These are phyloP conservation scores for Trichoderma lentiforme DNA, from an alignment of 2,329 filamentous ascomycete genomes.

Conservation along the genomic window DNA sequence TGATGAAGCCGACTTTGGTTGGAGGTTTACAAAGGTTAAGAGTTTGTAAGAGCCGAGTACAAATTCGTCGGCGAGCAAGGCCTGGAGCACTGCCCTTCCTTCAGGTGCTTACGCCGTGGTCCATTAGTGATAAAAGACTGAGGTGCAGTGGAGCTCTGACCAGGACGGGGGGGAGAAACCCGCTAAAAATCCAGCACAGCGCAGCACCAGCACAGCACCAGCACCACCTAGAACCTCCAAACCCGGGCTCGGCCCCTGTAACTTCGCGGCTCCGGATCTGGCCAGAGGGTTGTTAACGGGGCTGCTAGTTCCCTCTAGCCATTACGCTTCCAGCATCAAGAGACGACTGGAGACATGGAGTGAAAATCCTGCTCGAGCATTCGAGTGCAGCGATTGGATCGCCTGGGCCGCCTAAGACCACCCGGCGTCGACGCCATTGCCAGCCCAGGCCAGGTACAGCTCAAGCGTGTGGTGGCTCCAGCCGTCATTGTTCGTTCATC, in stretches of 20 bases:
- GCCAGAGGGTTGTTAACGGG: background rate
- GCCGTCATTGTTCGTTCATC: background rate
- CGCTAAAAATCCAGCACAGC: background rate
- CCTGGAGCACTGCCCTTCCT: background rate
- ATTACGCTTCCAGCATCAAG: background rate
- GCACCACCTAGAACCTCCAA: background rate
- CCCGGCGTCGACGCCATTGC: background rate
- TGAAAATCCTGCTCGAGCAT: constrained; percentile 5
- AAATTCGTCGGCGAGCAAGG: background rate
- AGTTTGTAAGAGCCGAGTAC: background rate
- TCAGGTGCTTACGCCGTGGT: background rate
- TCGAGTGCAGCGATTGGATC: constrained; percentile 1
- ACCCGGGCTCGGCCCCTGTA: background rate
- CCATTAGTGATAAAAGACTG: background rate
- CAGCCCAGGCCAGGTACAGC: background rate
- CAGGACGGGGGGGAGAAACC: background rate
- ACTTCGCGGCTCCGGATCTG: background rate
- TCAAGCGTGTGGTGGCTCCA: background rate
- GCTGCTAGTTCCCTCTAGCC: background rate
- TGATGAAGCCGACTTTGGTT: constrained; percentile 5
- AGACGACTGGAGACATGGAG: background rate
- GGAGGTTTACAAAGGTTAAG: background rate
- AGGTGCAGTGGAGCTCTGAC: too few species aligned
- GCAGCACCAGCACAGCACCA: background rate
- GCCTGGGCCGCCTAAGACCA: background rate